Conservation (phyloP, 2,329 filamentous ascomycete genomes). For the Ophiostoma sp. region DNA sequence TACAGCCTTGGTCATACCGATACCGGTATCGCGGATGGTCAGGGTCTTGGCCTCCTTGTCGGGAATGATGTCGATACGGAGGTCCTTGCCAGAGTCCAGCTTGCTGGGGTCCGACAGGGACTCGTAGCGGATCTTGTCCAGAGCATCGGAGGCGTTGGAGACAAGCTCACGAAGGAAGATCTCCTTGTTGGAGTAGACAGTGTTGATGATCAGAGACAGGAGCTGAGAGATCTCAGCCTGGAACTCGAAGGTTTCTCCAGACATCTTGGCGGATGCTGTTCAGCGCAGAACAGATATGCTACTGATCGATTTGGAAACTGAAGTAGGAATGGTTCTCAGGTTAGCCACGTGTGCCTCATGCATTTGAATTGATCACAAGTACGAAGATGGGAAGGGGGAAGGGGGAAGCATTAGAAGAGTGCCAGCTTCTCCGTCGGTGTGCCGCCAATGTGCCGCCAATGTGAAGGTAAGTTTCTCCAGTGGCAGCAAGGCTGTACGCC, state of each 20-base stretch:
- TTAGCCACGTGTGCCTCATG: background rate
- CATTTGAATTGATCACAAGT: background rate
- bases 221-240: slow-evolving; percentile 99
- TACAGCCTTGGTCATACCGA: slow-evolving; percentile 99
- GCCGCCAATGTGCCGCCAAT: no score
- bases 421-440: no score
- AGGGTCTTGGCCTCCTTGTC: slow-evolving; percentile 97
- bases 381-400: no score
- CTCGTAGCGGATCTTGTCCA: slow-evolving; percentile 99
- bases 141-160: slow-evolving; percentile 97
- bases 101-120: slow-evolving; percentile 94
- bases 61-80: slow-evolving; percentile 98
- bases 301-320: background rate
- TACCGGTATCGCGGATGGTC: slow-evolving; percentile 96
- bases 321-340: background rate
- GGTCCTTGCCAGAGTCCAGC: slow-evolving; percentile 96
- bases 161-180: slow-evolving; percentile 99
- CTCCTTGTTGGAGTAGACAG: slow-evolving; percentile 99
- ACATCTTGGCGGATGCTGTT: slow-evolving; percentile 64
- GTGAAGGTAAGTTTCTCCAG: background rate
- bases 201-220: slow-evolving; percentile 99
- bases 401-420: background rate
- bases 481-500: background rate
- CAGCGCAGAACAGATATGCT: background rate
- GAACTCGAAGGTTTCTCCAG: slow-evolving; percentile 96